Evolutionary conservation across 2,329 filamentous ascomycete genomes (phyloP), one percentile per base, ranked within the genome.

Genomic region (Colletotrichum spaethianum): DNA sequence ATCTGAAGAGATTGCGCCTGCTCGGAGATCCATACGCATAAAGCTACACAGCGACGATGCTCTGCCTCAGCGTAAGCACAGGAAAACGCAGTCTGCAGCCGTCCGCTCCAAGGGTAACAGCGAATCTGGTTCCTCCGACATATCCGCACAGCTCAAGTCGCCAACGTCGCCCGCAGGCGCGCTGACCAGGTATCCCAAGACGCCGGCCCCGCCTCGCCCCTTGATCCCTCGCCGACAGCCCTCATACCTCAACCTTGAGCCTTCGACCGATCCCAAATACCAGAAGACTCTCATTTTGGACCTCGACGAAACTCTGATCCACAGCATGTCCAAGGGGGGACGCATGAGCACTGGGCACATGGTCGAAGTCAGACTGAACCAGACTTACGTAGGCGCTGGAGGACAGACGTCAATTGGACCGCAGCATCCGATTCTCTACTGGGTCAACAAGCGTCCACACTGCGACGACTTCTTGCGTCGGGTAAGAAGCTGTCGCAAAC

Each of bases 271-370:
- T 56, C 83, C 83, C 61, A 85, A 90, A 56, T 91, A 92, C 73
- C 93, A 96, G 79, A 99, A 99, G 86, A 99, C 96, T 0, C 84
- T 99, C 72, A 95, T 99, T 75, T 88, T 99, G 63, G 96, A 99
- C 81, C 90, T 99, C 23, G 96, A 99, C 82, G 96, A 99, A 83
- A 99, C 96, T 0, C 85, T 99, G 76, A 99, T 99, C 76, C 96
- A 99, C 86, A 98, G 95, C 82, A 95, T 98, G 89, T 95, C 96
- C 73, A 98, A 98, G 81, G 96, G 96, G 38, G 95, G 96, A 64
- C 91, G 96, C 71, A 98, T 98, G 92, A 96, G 94, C 77, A 96
- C 94, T 26, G 96, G 96, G 23, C 96, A 99, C 83, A 99, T 99
- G 96, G 95, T 99, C 63, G 96, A 99, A 84, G 96, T 99, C 74